Percentiles rank a stretch among this genome's conserved stretches.
phyloP scores from a whole-genome alignment of 805 yeast genomes.

The Saturnispora quitensis region DNA sequence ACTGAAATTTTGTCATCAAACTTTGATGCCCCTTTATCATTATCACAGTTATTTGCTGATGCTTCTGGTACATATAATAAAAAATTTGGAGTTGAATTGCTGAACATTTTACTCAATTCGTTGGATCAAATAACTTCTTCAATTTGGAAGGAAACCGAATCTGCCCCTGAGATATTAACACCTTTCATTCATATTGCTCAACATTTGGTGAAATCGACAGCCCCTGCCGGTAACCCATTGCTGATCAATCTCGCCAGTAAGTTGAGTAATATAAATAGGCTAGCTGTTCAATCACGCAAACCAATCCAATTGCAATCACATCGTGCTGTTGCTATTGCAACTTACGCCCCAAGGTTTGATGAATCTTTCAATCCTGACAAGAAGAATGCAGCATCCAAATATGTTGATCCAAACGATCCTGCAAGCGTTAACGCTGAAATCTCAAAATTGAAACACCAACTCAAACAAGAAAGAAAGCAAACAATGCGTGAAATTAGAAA shows the following conservation, averaged over 20 bases:
- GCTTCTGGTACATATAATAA: slow-evolving; percentile 6
- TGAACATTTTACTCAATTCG: slow-evolving; percentile 27
- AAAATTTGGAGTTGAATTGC: slow-evolving; percentile 21
- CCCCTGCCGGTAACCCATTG: slow-evolving; percentile 16
- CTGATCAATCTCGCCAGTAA: slow-evolving; percentile 33
- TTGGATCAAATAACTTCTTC: slow-evolving; percentile 25
- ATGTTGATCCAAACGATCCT: slow-evolving; percentile 47
- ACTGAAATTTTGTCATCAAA: slow-evolving; percentile 11
- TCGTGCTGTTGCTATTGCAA: slow-evolving; percentile 73
- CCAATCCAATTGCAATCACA: slow-evolving; percentile 81
- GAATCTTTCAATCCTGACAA: slow-evolving; percentile 94
- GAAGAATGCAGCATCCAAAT: slow-evolving; percentile 41
- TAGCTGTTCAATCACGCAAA: slow-evolving; percentile 40
- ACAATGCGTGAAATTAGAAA: slow-evolving; percentile 84
- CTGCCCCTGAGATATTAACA: slow-evolving; percentile 48
- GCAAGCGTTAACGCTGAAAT: slow-evolving; percentile 76
- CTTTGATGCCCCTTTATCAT: neutral
- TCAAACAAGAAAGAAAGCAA: slow-evolving; percentile 87
- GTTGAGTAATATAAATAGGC: slow-evolving; percentile 39
- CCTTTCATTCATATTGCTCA: slow-evolving; percentile 39
- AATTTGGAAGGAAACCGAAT: slow-evolving; percentile 55
- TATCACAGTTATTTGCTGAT: slow-evolving; percentile 7
- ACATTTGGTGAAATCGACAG: slow-evolving; percentile 29
- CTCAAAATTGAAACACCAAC: slow-evolving; percentile 69
- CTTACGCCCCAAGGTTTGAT: slow-evolving; percentile 85